Base-by-base conservation (phyloP, 176 grass and related monocot species). In the Avena sativa region DNA sequence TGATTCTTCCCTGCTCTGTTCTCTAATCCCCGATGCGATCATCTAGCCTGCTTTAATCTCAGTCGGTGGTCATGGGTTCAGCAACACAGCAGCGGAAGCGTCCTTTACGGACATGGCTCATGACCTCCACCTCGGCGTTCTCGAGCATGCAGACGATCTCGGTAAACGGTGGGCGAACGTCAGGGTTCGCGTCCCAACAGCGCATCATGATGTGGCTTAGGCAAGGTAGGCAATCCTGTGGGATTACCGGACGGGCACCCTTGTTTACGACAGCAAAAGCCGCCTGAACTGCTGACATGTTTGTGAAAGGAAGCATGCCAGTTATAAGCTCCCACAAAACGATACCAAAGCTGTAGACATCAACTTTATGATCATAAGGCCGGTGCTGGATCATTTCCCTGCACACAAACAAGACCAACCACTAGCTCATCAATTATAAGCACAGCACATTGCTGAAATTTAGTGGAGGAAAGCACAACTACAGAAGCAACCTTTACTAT, bases 301-400 rank as follows among this genome's bases (percentile, higher is more conserved):
- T 96, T 69, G 87, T 89, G 85, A 98, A 98, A 6, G 97, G 97
- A 80, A 98, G 92, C 89, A 96, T 96, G 80, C 97, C 97, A 0
- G 97, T 96, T 69, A 98, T 95, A 30, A 98, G 97, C 89, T 98
- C 97, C 97, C 97, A 98, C 59, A 98, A 40, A 23, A 98, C 94
- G 10, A 98, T 96, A 40, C 94, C 97, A 47, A 98, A 98, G 85
- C 97, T 98, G 32, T 98, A 98, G 14, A 96, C 97, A 73, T 98
- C 97, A 57, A 98, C 97, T 89, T 98, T 98, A 79, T 98, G 97
- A 84, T 92, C 93, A 78, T 96, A 98, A 59, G 97, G 94, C 77
- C 94, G 91, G 83, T 98, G 97, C 85, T 98, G 92, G 84, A 98
- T 98, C 97, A 98, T 98, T 84, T 98, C 94, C 80, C 97, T 96